Conservation (phyloP, 345 rosid genomes). For the Hypericum perforatum region DNA sequence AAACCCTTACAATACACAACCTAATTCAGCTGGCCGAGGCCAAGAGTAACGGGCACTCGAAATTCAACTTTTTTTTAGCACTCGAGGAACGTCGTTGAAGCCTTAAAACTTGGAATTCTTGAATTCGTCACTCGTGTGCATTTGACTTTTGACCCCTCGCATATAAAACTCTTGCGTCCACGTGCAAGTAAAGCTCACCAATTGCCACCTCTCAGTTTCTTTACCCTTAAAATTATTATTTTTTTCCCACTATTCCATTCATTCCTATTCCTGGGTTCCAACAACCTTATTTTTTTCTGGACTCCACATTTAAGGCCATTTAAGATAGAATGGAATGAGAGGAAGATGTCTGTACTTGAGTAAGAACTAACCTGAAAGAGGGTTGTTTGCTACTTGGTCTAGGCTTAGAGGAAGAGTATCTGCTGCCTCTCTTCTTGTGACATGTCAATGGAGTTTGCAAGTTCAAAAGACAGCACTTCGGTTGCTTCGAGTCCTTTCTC, state of each 20-base stretch:
- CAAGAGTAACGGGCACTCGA: too few species aligned
- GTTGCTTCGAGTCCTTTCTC: slow-evolving; percentile 46
- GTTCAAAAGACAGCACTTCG: slow-evolving; percentile 38
- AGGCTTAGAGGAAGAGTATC: slow-evolving; percentile 5
- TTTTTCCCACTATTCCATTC: slow-evolving; percentile 5
- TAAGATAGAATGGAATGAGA: slow-evolving; percentile 5
- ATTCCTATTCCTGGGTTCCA: slow-evolving; percentile 23
- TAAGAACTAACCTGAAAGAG: slow-evolving; percentile 7
- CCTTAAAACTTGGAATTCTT: slow-evolving; percentile 27
- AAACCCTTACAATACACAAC: too few species aligned
- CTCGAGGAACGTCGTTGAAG: slow-evolving; percentile 43
- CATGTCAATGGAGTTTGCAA: slow-evolving; percentile 33
- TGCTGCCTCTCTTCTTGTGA: slow-evolving; percentile 5
- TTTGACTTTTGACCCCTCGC: slow-evolving; percentile 34
- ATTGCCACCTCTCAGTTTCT: slow-evolving; percentile 1
- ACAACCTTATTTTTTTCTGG: slow-evolving; percentile 2
- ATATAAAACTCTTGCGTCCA: background rate
- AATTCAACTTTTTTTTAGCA: slow-evolving; percentile 8
- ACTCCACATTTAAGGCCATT: slow-evolving; percentile 19
- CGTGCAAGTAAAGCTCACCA: too few species aligned
- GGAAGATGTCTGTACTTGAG: slow-evolving; percentile 8
- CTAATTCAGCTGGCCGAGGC: too few species aligned
- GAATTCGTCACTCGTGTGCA: slow-evolving; percentile 33
- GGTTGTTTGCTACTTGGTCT: background rate
- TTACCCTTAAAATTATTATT: background rate